Conservation (phyloP, 108 stramenopile species). For the Cyclotella distinguenda region DNA sequence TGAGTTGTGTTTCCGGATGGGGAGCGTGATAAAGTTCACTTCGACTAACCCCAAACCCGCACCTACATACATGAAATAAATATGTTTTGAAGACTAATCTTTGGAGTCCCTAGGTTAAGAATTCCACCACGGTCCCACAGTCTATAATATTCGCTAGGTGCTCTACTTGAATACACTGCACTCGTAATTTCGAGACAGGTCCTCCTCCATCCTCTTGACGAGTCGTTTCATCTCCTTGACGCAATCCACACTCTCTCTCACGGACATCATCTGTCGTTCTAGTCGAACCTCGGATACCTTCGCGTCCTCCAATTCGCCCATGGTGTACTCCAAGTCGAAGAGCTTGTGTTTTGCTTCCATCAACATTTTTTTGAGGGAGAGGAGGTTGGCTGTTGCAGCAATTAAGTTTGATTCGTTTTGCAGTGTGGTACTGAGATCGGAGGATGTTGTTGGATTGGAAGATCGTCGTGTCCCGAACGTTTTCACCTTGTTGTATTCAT, state of each 20-base stretch:
- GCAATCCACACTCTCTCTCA: not conserved
- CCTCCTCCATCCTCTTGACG: not conserved
- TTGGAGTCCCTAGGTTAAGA: no score
- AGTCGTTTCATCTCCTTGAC: not conserved
- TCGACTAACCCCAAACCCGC: no score
- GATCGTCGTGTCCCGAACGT: not conserved
- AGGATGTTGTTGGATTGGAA: not conserved
- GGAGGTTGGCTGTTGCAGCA: not conserved
- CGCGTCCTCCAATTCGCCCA: not conserved
- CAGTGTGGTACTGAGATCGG: not conserved
- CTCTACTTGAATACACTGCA: not conserved
- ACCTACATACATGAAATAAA: no score
- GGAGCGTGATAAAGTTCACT: no score
- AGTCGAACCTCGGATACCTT: not conserved
- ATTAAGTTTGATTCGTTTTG: conserved; percentile 1
- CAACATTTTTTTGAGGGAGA: not conserved
- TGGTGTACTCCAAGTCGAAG: not conserved
- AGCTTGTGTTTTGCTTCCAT: not conserved
- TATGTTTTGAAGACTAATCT: no score
- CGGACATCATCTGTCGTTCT: not conserved
- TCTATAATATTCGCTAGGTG: no score
- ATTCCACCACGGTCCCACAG: no score
- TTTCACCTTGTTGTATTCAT: no score
- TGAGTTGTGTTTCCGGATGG: no score
- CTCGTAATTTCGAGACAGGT: conserved; percentile 2